Base-by-base conservation (phyloP, 148 eudicot species). In the Drosera capensis region DNA sequence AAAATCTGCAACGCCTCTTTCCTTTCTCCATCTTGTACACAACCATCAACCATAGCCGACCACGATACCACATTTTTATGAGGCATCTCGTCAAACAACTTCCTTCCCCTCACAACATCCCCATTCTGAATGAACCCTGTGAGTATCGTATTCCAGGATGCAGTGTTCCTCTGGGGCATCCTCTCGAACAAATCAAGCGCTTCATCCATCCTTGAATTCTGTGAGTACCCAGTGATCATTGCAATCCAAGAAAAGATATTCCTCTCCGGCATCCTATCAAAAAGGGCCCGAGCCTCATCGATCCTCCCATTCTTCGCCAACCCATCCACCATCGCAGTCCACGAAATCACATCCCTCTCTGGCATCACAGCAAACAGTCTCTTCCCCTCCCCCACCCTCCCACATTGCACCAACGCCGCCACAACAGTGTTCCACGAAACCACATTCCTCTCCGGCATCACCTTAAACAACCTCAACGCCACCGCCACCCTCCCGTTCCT, bases 121-220 rank as follows among this genome's bases (percentile, higher is more conserved):
- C 53, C 49, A 25, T 56, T 60, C 11, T 66, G 57, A 22, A 51
- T 45, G 18, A 49, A 60, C 29, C 71, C 58, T 2, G 62, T 40
- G 19, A 67, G 60, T 54, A 67, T 67, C 7, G 62, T 43, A 14
- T 60, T 67, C 71, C 71, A 67, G 0, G 71, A 55, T 20, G 56
- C 20, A 16, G 49, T 42, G 43, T 48, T 37, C 56, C 61, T 68
- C 31, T 57, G 43, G 1, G 72, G 68, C 68, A 68, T 68, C 36
- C n/a, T 56, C 26, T 42, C 39, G 47, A 68, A 64, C 55, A 68
- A 23, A 12, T 35, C 48, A 39, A 16, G 43, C 6, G 57, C 73
- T 38, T 64, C 62, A 23, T 16, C 58, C 40, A 68, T 11, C 49
- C 60, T 54, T 19, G 14, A 37, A 29, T 64, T 63, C 20, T 57